Percentiles rank a stretch among this genome's conserved stretches.
These are phyloP conservation scores for Candida caryicola DNA, from an alignment of 805 yeast species.

Conservation along the genomic window DNA sequence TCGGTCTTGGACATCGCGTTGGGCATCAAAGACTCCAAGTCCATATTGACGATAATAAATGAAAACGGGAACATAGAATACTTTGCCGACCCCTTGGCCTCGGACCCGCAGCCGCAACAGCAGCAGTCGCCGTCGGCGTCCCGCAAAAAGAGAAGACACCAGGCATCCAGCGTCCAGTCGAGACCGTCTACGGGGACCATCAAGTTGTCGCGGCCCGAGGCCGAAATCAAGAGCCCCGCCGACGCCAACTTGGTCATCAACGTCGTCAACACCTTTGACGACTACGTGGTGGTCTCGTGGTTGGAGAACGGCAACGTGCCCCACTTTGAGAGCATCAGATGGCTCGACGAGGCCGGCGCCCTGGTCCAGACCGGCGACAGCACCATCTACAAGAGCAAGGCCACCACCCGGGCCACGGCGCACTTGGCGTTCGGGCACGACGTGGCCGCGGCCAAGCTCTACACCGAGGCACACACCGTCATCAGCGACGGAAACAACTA, in stretches of 20 bases:
- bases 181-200: conserved; percentile 48
- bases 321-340: conserved; percentile 51
- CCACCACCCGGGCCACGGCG: conserved; percentile 38
- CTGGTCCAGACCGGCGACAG: conserved; percentile 22
- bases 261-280: conserved; percentile 29
- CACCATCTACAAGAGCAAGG: conserved; percentile 36
- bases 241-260: conserved; percentile 29
- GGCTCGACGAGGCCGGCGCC: conserved; percentile 38
- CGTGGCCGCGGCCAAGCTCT: conserved; percentile 50
- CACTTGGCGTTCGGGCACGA: conserved; percentile 49
- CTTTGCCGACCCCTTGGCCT: conserved; percentile 55
- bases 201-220: conserved; percentile 46
- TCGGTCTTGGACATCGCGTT: conserved; percentile 49
- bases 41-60: conserved; percentile 54
- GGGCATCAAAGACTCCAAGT: conserved; percentile 28
- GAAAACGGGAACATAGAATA: conserved; percentile 76
- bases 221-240: conserved; percentile 29
- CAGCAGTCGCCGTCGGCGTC: conserved; percentile 16
- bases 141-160: conserved; percentile 46
- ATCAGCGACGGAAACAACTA: conserved; percentile 64
- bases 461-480: conserved; percentile 59
- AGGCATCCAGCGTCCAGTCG: conserved; percentile 42
- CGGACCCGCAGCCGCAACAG: neutral
- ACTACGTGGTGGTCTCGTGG: conserved; percentile 51
- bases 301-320: conserved; percentile 58